Base-by-base conservation (phyloP, 768 basidiomycete species). In the Amylocystis lapponica region DNA sequence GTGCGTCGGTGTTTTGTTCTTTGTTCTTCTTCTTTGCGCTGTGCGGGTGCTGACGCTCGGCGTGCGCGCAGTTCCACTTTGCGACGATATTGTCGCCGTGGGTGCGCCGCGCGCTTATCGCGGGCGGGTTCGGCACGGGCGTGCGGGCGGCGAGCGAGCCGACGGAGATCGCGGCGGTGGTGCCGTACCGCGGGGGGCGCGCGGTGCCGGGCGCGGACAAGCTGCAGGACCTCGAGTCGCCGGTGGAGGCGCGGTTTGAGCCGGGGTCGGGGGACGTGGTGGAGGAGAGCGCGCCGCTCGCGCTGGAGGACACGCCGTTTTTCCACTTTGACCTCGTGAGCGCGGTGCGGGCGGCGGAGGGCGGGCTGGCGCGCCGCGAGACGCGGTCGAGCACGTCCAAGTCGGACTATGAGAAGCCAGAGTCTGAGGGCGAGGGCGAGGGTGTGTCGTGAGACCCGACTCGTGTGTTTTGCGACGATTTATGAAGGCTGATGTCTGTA, bases 51-150 rank as follows among this genome's bases (percentile, higher is more conserved):
- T 7, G 12, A n/a, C n/a, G n/a, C n/a, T n/a, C n/a, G n/a, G n/a
- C n/a, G n/a, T n/a, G 14, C 39, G 17, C 38, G 3, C 56, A 91
- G 76, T 98, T 96, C 74, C 95, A 98, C 68, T 99, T 99, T 60
- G 85, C 90, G 4, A 80, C 86, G 27, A 72, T 97, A 27, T 78
- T 94, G 42, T 92, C 90, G 1, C 92, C 92, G 0, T 99, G 94
- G 95, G 88, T 91, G 46, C 79, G 86, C 42, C 85, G 94, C 38
- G 88, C 89, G 4, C 74, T 94, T 26, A 66, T 91, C 36, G 90
- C 93, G 4, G 94, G 86, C 46, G 91, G 91, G 2, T 98, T 98
- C 59, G 95, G 95, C 7, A 72, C 72, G 16, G 86, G 89, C n/a
- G 59, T 61, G 12, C 59, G 71, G 2, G 47, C 66, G 3, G 61